These are phyloP conservation scores for Lachnellula arida DNA, from an alignment of 2,329 filamentous ascomycete species.

Conservation along the genomic window DNA sequence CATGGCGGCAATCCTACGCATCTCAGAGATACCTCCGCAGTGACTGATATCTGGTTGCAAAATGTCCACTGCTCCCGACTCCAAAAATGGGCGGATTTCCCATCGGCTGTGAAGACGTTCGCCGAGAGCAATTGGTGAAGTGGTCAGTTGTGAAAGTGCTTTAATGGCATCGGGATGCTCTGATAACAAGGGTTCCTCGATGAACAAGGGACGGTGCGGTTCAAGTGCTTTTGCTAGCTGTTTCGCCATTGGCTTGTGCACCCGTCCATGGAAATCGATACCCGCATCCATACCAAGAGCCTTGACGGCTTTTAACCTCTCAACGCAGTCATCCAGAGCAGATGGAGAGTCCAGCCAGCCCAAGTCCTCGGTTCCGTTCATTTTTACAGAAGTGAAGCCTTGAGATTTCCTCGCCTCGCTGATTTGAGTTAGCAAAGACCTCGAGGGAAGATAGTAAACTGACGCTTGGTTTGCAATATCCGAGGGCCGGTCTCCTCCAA, in stretches of 20 bases:
- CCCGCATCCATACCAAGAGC: constrained; percentile 66
- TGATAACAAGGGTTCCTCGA: constrained; percentile 68
- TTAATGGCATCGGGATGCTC: constrained; percentile 59
- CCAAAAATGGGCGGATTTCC: constrained; percentile 69
- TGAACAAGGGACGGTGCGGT: constrained; percentile 66
- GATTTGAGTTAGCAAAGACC: constrained; percentile 5
- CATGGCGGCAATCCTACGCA: constrained; percentile 64
- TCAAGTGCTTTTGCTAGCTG: constrained; percentile 65
- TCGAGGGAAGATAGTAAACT: constrained; percentile 19
- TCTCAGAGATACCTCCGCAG: constrained; percentile 67
- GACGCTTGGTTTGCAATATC: constrained; percentile 62
- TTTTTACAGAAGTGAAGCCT: constrained; percentile 66
- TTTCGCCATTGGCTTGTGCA: constrained; percentile 78
- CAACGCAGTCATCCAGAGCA: constrained; percentile 57
- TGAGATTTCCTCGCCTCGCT: constrained; percentile 54
- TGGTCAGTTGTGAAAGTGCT: constrained; percentile 51
- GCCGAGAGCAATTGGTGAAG: constrained; percentile 64
- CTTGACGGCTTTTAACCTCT: constrained; percentile 65
- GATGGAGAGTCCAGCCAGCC: constrained; percentile 72
- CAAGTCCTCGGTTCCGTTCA: constrained; percentile 74
- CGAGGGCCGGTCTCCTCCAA: constrained; percentile 66
- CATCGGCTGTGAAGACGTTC: constrained; percentile 68
- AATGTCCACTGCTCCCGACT: constrained; percentile 63
- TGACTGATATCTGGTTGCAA: constrained; percentile 71
- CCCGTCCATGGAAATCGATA: constrained; percentile 72